Percentiles rank a stretch among this genome's conserved stretches.
Conservation (phyloP, 2,329 filamentous ascomycete genomes). For the Hymenoscyphus fructigenus region DNA sequence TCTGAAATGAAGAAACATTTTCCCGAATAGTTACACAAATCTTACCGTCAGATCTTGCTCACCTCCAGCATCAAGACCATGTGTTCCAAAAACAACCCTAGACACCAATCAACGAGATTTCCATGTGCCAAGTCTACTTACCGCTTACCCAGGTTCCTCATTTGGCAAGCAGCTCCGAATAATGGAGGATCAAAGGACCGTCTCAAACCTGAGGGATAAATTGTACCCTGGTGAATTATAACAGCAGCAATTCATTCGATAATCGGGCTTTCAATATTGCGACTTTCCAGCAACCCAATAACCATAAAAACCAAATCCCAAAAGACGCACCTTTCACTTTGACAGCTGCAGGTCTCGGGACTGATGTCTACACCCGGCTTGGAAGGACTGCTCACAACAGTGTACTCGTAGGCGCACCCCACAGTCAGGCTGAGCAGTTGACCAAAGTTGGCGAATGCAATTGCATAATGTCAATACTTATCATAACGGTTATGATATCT, state of each 20-base stretch:
- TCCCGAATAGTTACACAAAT: conserved; percentile 3
- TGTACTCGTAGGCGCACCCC: not conserved
- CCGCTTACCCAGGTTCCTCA: not conserved
- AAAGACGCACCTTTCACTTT: not conserved
- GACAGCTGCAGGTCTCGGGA: conserved; percentile 1
- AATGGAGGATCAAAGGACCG: not conserved
- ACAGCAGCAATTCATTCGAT: not conserved
- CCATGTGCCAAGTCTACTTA: not conserved
- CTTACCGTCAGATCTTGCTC: conserved; percentile 2
- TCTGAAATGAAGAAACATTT: not conserved
- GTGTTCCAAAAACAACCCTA: not conserved
- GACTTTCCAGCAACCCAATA: not conserved
- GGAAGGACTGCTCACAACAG: not conserved
- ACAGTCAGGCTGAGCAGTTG: not conserved
- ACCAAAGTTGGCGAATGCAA: not conserved
- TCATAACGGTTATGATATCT: not conserved
- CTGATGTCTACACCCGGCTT: not conserved
- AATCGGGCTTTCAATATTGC: not conserved
- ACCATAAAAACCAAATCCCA: not conserved
- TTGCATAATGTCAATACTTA: not conserved
- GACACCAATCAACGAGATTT: conserved; percentile 1
- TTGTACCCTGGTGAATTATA: not conserved
- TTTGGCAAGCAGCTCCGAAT: conserved; percentile 1
- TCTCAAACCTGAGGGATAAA: not conserved
- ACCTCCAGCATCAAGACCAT: not conserved